A percentile compares a stretch with the other conserved stretches of the same genome.
Evolutionary conservation across 805 yeast species (phyloP).

Genomic region (Phaffomyces antillensis): DNA sequence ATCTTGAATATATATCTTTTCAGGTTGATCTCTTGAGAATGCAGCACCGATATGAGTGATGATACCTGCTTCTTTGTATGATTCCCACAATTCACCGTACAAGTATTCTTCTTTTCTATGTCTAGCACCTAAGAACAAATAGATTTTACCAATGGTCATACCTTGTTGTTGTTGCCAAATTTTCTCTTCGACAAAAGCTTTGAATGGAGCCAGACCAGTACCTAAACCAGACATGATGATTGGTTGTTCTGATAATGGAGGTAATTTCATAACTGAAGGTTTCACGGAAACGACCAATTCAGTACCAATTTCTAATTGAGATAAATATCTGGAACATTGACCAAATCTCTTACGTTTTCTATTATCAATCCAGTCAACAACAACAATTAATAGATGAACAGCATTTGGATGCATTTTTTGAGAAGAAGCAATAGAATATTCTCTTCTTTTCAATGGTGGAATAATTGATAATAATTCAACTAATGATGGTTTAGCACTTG

Average conservation of each 20-base stretch:
- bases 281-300: conserved; percentile 91
- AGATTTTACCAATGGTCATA: conserved; percentile 79
- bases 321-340: conserved; percentile 86
- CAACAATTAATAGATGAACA: conserved; percentile 86
- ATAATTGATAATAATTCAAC: conserved; percentile 64
- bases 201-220: conserved; percentile 97
- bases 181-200: conserved; percentile 94
- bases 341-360: conserved; percentile 84
- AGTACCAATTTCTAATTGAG: conserved; percentile 71
- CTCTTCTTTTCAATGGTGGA: conserved; percentile 91
- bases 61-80: conserved; percentile 84
- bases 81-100: conserved; percentile 97
- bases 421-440: conserved; percentile 95
- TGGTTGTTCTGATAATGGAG: conserved; percentile 81
- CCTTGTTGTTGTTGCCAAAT: conserved; percentile 91
- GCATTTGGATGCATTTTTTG: conserved; percentile 89
- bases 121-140: conserved; percentile 86
- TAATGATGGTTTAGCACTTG: conserved; percentile 72
- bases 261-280: conserved; percentile 95
- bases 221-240: conserved; percentile 96
- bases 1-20: conserved; percentile 93
- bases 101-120: conserved; percentile 92
- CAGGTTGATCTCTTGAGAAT: conserved; percentile 93
- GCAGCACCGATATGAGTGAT: conserved; percentile 96
- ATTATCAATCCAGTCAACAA: conserved; percentile 90